Percentiles rank a stretch among this genome's conserved stretches.
Conservation (phyloP, 768 basidiomycete genomes). For the Lactarius sp. region DNA sequence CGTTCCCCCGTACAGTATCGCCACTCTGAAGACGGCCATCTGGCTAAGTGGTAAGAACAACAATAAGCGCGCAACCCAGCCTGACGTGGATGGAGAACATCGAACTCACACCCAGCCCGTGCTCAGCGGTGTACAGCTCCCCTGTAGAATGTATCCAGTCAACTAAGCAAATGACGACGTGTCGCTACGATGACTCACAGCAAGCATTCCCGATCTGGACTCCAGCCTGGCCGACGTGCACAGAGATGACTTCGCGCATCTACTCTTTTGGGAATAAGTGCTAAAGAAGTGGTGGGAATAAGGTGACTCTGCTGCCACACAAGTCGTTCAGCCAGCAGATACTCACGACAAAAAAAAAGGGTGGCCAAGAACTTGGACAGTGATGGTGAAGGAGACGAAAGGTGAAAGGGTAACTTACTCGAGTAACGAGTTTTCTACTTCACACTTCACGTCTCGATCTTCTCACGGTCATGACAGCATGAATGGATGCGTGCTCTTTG, state of each 20-base stretch:
- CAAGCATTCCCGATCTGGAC: slow-evolving; percentile 98
- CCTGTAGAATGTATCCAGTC: slow-evolving; percentile 42
- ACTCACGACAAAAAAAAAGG: slow-evolving; percentile 10
- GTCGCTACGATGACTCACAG: slow-evolving; percentile 57
- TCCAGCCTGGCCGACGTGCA: slow-evolving; percentile 99
- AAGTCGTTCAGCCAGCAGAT: neutral
- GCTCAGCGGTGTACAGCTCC: slow-evolving; percentile 99
- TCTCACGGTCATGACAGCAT: slow-evolving; percentile 22
- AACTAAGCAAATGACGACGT: neutral
- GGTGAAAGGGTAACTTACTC: neutral
- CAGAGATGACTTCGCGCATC: slow-evolving; percentile 96
- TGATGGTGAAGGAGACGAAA: neutral
- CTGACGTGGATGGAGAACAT: slow-evolving; percentile 17
- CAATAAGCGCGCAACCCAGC: slow-evolving; percentile 18
- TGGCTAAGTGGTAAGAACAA: slow-evolving; percentile 49
- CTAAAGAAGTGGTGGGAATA: slow-evolving; percentile 1
- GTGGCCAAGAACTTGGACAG: neutral
- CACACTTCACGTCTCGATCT: slow-evolving; percentile 10
- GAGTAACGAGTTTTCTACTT: neutral
- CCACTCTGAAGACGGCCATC: slow-evolving; percentile 86
- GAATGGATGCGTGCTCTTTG: neutral
- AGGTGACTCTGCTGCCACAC: neutral
- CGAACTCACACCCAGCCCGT: slow-evolving; percentile 84
- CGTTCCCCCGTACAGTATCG: slow-evolving; percentile 54
- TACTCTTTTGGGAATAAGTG: slow-evolving; percentile 27